Base-by-base conservation (phyloP, 768 basidiomycete genomes). In the Suillus subalutaceus region DNA sequence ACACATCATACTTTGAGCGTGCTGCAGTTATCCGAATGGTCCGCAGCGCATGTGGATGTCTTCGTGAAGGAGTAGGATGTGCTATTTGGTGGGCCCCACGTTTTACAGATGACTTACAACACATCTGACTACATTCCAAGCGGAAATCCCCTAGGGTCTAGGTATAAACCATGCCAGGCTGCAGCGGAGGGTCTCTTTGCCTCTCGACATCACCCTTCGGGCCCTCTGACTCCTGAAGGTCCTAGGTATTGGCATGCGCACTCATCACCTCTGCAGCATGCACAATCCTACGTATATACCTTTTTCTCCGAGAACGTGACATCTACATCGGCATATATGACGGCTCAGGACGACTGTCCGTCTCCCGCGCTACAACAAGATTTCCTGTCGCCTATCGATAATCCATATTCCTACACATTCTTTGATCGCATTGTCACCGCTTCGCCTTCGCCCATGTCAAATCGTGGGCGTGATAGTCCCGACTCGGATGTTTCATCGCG, bases 61-160 rank as follows among this genome's bases (percentile, higher is more conserved):
- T 87, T 46, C 83, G 87, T 41, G 88, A 90, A 74, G 89, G 88
- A 6, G 79, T 92, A 12, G 90, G 88, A 23, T 92, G 90, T 76
- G 81, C 83, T 3, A 81, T 81, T 55, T 90, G 87, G 86, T 82
- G 62, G 72, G 83, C 76, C 26, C 18, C 38, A 5, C 59, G 7
- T 43, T 59, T 4, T 59, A 26, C 2, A 30, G 1, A 43, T 52
- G 62, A n/a, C 63, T 64, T n/a, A 26, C 37, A 56, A 20, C 60
- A 30, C 32, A 58, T 55, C 70, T 74, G 48, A 72, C 50, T 32
- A 56, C 62, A 32, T n/a, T 56, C 55, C n/a, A 32, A 89, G 88
- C 67, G 90, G 90, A 0, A 91, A 90, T 65, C 78, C 86, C 4
- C 78, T 91, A 13, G 90, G 90, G 35, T 88, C 84, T 6, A 81